phyloP scores from a whole-genome alignment of 208 protist species.

The Leishmania gerbilli region DNA sequence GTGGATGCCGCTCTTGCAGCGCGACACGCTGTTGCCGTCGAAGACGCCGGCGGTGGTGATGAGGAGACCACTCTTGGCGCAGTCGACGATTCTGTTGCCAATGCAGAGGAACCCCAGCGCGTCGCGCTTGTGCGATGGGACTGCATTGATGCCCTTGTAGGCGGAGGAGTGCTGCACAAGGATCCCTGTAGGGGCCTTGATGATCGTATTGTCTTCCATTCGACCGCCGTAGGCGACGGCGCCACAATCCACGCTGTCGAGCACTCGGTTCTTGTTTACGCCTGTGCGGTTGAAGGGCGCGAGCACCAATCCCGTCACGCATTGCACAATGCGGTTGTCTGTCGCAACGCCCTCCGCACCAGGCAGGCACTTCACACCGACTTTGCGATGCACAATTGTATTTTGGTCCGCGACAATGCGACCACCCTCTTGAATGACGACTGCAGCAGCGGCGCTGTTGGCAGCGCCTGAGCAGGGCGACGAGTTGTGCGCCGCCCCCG shows the following conservation, averaged over 20 bases:
- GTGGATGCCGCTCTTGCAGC: slow-evolving; percentile 67
- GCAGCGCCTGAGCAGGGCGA: neutral
- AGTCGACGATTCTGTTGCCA: slow-evolving; percentile 65
- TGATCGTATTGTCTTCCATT: slow-evolving; percentile 70
- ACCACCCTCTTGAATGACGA: slow-evolving; percentile 58
- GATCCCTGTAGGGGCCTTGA: slow-evolving; percentile 47
- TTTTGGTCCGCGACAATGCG: slow-evolving; percentile 48
- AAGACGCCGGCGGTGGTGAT: slow-evolving; percentile 54
- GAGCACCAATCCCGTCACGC: slow-evolving; percentile 40
- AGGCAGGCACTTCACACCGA: slow-evolving; percentile 44
- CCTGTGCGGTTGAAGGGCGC: slow-evolving; percentile 61
- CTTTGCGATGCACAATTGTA: slow-evolving; percentile 44
- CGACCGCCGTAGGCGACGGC: slow-evolving; percentile 64
- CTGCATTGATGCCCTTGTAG: slow-evolving; percentile 69
- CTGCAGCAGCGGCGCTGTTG: slow-evolving; percentile 11
- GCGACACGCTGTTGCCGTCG: slow-evolving; percentile 64
- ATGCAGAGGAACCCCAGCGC: slow-evolving; percentile 41
- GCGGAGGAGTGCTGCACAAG: slow-evolving; percentile 46
- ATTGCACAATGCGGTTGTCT: slow-evolving; percentile 54
- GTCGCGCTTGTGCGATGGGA: slow-evolving; percentile 43
- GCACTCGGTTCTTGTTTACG: slow-evolving; percentile 59
- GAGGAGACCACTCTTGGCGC: slow-evolving; percentile 57
- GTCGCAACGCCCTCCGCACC: slow-evolving; percentile 47
- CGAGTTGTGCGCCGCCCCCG: slow-evolving; percentile 8
- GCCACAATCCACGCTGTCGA: slow-evolving; percentile 53